These are phyloP conservation scores for Ophiocordyceps camponoti-rufipedis DNA, from an alignment of 2,329 filamentous ascomycete genomes.

Conservation along the genomic window DNA sequence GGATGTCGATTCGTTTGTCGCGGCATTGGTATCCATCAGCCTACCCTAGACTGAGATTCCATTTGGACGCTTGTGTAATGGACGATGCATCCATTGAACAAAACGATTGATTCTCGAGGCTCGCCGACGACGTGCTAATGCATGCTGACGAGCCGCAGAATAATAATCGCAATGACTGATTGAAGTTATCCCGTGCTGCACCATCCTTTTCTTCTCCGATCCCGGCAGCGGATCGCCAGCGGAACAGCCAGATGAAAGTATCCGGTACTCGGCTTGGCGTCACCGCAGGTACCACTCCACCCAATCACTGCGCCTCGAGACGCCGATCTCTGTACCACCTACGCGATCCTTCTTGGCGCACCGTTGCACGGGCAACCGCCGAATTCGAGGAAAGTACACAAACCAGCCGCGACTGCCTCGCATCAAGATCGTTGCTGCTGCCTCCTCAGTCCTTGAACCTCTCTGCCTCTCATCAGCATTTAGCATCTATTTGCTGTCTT, in stretches of 20 bases:
- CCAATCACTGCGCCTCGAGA: background rate
- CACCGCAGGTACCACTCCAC: background rate
- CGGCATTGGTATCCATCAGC: too few species aligned
- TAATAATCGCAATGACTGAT: too few species aligned
- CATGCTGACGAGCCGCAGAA: too few species aligned
- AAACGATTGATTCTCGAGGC: too few species aligned
- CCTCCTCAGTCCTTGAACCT: background rate
- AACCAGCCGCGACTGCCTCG: conserved; percentile 5
- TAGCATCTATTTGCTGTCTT: background rate
- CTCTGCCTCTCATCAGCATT: background rate
- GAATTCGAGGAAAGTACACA: conserved; percentile 15
- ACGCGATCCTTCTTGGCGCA: background rate
- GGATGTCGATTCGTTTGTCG: too few species aligned
- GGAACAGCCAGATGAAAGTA: background rate
- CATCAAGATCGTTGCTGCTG: background rate
- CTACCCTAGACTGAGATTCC: too few species aligned
- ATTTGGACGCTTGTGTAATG: too few species aligned
- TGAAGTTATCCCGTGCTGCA: too few species aligned
- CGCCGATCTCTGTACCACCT: background rate
- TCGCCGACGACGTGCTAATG: too few species aligned
- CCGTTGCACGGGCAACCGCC: conserved; percentile 11
- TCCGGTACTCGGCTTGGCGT: background rate
- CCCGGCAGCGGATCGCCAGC: background rate
- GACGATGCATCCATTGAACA: too few species aligned
- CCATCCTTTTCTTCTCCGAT: background rate